Conservation (phyloP, 2,329 filamentous ascomycete genomes). For the Ophiostoma novo-ulmi region DNA sequence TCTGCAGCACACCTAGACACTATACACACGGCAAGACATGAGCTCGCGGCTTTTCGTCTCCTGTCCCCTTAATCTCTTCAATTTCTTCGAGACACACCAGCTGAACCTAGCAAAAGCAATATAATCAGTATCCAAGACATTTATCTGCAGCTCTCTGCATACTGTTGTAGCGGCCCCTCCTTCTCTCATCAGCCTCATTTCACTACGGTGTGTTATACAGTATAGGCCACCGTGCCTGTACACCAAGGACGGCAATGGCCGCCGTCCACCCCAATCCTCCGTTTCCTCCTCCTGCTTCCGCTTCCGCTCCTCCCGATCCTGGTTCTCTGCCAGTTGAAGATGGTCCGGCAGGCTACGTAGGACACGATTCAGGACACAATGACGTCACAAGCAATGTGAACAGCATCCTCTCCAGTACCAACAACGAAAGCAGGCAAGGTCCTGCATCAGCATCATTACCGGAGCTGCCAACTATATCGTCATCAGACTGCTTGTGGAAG, state of each 20-base stretch:
- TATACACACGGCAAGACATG: not conserved
- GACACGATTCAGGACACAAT: conserved; percentile 15
- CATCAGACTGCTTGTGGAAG: not conserved
- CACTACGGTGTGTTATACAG: conserved; percentile 5
- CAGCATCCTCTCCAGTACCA: not conserved
- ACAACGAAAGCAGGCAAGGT: conserved; percentile 5
- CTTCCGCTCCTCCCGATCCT: not conserved
- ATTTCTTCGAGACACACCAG: not conserved
- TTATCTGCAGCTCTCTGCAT: not conserved
- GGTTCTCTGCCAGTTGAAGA: not conserved
- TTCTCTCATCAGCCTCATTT: not conserved
- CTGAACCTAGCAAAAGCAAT: conserved; percentile 1
- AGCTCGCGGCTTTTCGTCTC: not conserved
- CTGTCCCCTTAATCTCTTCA: too few relatives aligned
- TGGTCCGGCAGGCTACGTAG: not conserved
- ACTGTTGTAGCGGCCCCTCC: not conserved
- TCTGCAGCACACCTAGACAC: not conserved
- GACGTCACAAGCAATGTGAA: conserved; percentile 21
- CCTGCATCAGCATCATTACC: conserved; percentile 4
- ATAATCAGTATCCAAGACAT: conserved; percentile 1
- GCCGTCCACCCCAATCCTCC: conserved; percentile 22
- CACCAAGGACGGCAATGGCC: conserved; percentile 17
- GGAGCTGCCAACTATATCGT: not conserved
- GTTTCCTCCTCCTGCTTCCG: not conserved
- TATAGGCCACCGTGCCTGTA: conserved; percentile 11